Evolutionary conservation across 495 filamentous ascomycete genomes (phyloP).

Genomic region (Ramalina peruviana): DNA sequence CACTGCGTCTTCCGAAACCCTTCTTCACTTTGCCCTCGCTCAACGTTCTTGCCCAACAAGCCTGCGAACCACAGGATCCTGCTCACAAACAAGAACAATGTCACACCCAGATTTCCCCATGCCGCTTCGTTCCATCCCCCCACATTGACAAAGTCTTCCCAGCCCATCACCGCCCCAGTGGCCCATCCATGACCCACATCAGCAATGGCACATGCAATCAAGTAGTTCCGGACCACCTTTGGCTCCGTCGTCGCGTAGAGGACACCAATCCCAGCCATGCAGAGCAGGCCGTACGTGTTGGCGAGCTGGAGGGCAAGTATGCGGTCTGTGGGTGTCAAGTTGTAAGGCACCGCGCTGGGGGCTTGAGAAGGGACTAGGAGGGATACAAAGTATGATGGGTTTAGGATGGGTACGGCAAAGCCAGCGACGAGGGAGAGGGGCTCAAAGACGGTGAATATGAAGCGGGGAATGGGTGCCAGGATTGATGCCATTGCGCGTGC

Average conservation of each 20-base stretch:
- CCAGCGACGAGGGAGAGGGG: conserved; percentile 51
- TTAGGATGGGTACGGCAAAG: conserved; percentile 37
- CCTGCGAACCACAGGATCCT: conserved; percentile 44
- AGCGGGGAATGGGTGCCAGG: conserved; percentile 35
- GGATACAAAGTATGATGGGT: conserved; percentile 43
- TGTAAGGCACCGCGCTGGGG: conserved; percentile 19
- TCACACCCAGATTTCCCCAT: conserved; percentile 61
- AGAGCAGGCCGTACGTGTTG: conserved; percentile 54
- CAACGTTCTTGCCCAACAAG: conserved; percentile 33
- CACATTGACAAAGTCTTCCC: conserved; percentile 36
- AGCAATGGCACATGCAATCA: conserved; percentile 48
- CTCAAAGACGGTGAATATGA: conserved; percentile 49
- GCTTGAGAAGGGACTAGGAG: conserved; percentile 38
- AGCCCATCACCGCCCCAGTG: conserved; percentile 45
- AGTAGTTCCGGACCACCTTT: conserved; percentile 51
- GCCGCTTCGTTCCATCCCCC: conserved; percentile 51
- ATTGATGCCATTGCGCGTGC: conserved; percentile 31
- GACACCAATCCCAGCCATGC: conserved; percentile 43
- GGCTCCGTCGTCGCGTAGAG: conserved; percentile 49
- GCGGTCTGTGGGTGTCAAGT: conserved; percentile 22
- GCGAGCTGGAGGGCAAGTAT: conserved; percentile 48
- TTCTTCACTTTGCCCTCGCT: conserved; percentile 15
- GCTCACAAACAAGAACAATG: conserved; percentile 39
- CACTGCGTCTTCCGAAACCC: conserved; percentile 2
- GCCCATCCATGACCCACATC: conserved; percentile 59